Evolutionary conservation across 805 yeast species (phyloP).

Genomic region (Tetrapisispora arboricola): DNA sequence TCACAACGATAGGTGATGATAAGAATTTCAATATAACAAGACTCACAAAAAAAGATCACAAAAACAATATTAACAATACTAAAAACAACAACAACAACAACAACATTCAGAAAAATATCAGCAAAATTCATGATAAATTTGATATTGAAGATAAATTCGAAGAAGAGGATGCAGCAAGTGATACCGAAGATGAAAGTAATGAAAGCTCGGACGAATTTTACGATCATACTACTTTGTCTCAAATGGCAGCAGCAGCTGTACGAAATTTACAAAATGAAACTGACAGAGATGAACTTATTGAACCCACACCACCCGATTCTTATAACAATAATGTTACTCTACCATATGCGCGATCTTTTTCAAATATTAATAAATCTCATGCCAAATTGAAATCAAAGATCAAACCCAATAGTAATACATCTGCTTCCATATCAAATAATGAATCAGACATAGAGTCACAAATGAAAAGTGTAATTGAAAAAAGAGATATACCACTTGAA

Average conservation of each 20-base stretch:
- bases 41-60: background rate
- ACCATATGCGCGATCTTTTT: no score
- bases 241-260: slow-evolving; percentile 23
- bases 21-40: background rate
- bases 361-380: background rate
- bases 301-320: slow-evolving; percentile 9
- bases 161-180: slow-evolving; percentile 2
- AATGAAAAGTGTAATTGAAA: background rate
- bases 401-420: background rate
- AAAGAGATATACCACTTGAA: background rate
- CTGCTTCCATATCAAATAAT: background rate
- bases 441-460: background rate
- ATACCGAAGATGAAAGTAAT: no score
- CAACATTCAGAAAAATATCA: background rate
- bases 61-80: background rate
- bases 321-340: background rate
- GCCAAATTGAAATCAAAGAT: background rate
- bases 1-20: background rate
- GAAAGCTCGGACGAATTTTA: no score
- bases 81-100: background rate
- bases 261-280: slow-evolving; percentile 14
- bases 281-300: slow-evolving; percentile 3
- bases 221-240: slow-evolving; percentile 13
- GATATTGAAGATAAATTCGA: background rate
- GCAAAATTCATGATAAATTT: background rate